Evolutionary conservation across 768 basidiomycete species (phyloP).

Genomic region (Termitomyces bulborhizus): DNA sequence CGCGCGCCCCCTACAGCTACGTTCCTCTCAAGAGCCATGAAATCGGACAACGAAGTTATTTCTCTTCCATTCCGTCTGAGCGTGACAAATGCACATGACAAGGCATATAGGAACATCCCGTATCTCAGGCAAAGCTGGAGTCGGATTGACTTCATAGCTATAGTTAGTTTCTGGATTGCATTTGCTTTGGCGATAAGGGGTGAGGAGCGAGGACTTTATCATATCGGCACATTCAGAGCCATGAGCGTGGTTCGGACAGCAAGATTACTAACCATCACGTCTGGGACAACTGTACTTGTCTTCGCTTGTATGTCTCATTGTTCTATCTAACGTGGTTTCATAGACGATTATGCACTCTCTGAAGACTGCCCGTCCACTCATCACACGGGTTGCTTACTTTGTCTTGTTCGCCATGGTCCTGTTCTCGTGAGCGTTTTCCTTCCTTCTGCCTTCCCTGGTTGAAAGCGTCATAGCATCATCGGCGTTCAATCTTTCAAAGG

Average conservation of each 20-base stretch:
- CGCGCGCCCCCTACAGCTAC: conserved; percentile 43
- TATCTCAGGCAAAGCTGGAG: conserved; percentile 93
- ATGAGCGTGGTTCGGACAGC: conserved; percentile 81
- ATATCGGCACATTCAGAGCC: conserved; percentile 86
- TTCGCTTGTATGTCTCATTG: neutral
- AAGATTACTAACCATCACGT: conserved; percentile 79
- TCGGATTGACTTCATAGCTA: conserved; percentile 82
- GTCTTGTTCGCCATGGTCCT: conserved; percentile 84
- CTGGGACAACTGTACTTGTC: conserved; percentile 74
- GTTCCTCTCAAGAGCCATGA: conserved; percentile 43
- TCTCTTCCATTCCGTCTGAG: conserved; percentile 59
- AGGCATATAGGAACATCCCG: conserved; percentile 66
- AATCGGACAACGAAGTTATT: conserved; percentile 39
- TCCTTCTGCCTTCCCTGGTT: neutral
- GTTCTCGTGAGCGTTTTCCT: conserved; percentile 60
- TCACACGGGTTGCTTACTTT: conserved; percentile 87
- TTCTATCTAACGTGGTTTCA: neutral
- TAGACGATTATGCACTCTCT: conserved; percentile 85
- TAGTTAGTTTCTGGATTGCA: conserved; percentile 81
- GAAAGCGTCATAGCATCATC: conserved; percentile 54
- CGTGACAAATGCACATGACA: conserved; percentile 46
- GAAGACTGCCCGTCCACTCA: conserved; percentile 84
- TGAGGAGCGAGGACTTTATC: conserved; percentile 57
- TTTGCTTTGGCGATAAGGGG: conserved; percentile 69
- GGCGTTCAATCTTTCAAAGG: conserved; percentile 94